Conservation (phyloP, 352 stramenopile species). For the Globisporangium nodosum region DNA sequence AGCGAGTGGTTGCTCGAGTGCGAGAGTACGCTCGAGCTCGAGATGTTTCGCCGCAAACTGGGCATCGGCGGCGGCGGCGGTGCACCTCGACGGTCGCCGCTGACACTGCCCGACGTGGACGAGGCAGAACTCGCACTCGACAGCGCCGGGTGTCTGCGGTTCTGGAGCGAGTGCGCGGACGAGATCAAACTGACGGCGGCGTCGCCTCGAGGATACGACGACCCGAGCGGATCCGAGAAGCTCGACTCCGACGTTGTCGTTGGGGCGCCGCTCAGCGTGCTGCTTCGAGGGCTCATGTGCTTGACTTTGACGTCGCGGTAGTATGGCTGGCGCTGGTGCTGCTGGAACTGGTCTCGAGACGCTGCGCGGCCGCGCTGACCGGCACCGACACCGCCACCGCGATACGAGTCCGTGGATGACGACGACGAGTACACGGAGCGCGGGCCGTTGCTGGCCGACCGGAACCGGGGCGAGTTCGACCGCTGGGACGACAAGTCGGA, state of each 20-base stretch:
- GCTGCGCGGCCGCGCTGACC: neutral
- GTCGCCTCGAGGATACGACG: conserved; percentile 4
- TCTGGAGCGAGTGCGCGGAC: conserved; percentile 5
- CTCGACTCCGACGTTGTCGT: conserved; percentile 12
- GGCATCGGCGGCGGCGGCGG: neutral
- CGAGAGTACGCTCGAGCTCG: conserved; percentile 5
- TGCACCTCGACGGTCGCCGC: neutral
- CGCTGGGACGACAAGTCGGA: conserved; percentile 31
- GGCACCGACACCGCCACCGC: conserved; percentile 10
- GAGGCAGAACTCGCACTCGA: neutral
- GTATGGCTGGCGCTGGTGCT: conserved; percentile 1
- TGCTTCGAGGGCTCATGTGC: conserved; percentile 13
- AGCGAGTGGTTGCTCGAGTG: conserved; percentile 3
- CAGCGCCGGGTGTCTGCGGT: neutral
- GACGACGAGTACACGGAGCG: conserved; percentile 13
- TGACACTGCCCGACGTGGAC: neutral
- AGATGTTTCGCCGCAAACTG: conserved; percentile 4
- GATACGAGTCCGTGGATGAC: conserved; percentile 16
- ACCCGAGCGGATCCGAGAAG: conserved; percentile 9
- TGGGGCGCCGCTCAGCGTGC: conserved; percentile 5
- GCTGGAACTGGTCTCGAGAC: neutral
- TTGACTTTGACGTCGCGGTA: conserved; percentile 8
- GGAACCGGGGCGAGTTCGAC: conserved; percentile 12
- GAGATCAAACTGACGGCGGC: neutral
- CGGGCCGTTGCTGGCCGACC: conserved; percentile 3